These are phyloP conservation scores for Lithospermum erythrorhizon DNA, from an alignment of 257 asterid species.

Conservation along the genomic window DNA sequence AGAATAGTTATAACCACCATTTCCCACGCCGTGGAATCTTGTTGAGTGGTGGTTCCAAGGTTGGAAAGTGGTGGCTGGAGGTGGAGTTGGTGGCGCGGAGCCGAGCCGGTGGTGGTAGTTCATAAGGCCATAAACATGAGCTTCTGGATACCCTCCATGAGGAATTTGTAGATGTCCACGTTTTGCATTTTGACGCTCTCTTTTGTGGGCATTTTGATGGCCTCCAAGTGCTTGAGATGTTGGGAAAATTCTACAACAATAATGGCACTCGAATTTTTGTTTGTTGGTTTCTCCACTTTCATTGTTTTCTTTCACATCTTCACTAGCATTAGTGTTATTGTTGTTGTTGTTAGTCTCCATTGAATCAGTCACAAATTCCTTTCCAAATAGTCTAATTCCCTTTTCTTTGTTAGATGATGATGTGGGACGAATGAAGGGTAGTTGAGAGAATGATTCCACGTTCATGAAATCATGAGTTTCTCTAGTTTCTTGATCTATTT, in stretches of 20 bases:
- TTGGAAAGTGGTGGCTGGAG: conserved; percentile 16
- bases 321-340: conserved; percentile 1
- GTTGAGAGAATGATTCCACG: conserved; percentile 81
- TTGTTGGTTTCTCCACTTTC: conserved; percentile 17
- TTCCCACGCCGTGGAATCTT: conserved; percentile 24
- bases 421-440: conserved; percentile 76
- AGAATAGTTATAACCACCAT: conserved; percentile 9
- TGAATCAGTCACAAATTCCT: conserved; percentile 42
- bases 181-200: conserved; percentile 83
- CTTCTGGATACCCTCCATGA: conserved; percentile 30
- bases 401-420: conserved; percentile 21
- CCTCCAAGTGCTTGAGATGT: conserved; percentile 97
- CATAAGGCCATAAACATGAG: conserved; percentile 46
- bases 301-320: conserved; percentile 11
- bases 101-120: conserved; percentile 34
- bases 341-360: conserved; percentile 2
- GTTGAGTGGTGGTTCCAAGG: conserved; percentile 25
- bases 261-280: conserved; percentile 74
- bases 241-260: conserved; percentile 79
- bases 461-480: conserved; percentile 84
- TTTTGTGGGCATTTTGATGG: conserved; percentile 88
- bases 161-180: conserved; percentile 59
- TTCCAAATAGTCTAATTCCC: conserved; percentile 69
- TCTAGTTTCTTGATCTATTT: conserved; percentile 18
- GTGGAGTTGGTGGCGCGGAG: conserved; percentile 11